Conservation (phyloP, 352 stramenopile genomes). For the Globisporangium radiosum region DNA sequence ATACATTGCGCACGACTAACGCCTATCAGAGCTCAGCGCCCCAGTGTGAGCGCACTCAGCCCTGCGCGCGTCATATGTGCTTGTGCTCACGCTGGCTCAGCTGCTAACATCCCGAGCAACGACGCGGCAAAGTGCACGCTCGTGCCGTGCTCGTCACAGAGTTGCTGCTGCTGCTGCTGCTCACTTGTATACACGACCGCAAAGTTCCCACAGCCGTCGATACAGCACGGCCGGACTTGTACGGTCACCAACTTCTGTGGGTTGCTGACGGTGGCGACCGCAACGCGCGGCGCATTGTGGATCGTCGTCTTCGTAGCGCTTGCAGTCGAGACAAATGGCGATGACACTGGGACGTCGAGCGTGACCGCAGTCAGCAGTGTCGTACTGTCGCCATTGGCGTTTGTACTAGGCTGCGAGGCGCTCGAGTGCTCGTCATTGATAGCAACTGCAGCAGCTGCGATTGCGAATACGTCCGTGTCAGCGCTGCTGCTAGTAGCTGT, state of each 20-base stretch:
- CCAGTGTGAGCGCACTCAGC: too few species aligned
- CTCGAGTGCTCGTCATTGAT: neutral
- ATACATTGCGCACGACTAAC: too few species aligned
- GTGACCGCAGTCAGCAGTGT: too few species aligned
- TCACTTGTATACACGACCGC: neutral
- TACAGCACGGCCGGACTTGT: neutral
- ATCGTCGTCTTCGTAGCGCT: too few species aligned
- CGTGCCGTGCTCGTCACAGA: conserved; percentile 13
- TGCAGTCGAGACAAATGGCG: too few species aligned
- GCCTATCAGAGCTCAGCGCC: too few species aligned
- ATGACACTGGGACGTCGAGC: too few species aligned
- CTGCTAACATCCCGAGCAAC: conserved; percentile 13
- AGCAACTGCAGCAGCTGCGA: too few species aligned
- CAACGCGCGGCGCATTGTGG: too few species aligned
- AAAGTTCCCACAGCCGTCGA: conserved; percentile 6
- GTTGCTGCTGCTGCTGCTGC: neutral
- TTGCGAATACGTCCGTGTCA: neutral
- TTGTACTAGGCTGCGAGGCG: neutral
- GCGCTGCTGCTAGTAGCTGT: neutral
- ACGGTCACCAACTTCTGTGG: too few species aligned
- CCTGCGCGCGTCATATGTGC: neutral
- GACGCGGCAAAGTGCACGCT: conserved; percentile 12
- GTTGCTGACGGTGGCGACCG: too few species aligned
- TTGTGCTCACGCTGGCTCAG: neutral
- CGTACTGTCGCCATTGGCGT: too few species aligned